Evolutionary conservation across 768 basidiomycete species (phyloP), one percentile per base, ranked within the genome.

Genomic region (Coprinopsis sp.): DNA sequence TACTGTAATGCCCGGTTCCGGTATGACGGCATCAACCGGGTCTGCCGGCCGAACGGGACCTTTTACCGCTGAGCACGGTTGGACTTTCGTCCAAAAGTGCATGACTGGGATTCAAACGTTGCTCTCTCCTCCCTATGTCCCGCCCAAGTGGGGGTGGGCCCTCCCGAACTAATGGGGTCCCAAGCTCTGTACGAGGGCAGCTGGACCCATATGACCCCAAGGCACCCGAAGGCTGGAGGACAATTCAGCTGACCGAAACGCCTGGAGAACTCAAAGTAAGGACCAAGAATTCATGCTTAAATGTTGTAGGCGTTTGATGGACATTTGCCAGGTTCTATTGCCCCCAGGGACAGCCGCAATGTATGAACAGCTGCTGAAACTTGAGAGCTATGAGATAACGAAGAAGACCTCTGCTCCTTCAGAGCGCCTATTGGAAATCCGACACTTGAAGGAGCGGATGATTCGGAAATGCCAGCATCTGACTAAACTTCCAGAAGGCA

Each of bases 361-460:
- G 60, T 88, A 87, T 53, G 72, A 77, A 50, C 73, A 84, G 51
- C 73, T 88, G 18, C 68, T 87, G 33, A 77, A 77, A 54, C 67
- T 78, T 31, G 86, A 88, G 62, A 63, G 66, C 4, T 64, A 66
- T 22, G 86, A 87, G 57, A 73, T 88, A 18, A 69, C 70, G 33
- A 82, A 77, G 62, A 77, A 77, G 47, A 67, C 67, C 3, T 57
- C 65, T 27, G 70, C 81, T 18, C 76, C 77, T 48, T 87, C 82
- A 84, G 76, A 83, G 38, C 78, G 80, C 51, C 75, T 88, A 56
- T 68, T 84, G 51, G 76, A 86, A 59, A 84, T 88, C 38, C 83
- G 85, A 12, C 85, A 79, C 52, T 70, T 88, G 56, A 88, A 88
- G 67, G 85, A 88, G 60, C 77, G 86, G 49, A 86, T 87, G 84